Conservation (phyloP, 176 grass and related monocot genomes). For the Eleusine indica region DNA sequence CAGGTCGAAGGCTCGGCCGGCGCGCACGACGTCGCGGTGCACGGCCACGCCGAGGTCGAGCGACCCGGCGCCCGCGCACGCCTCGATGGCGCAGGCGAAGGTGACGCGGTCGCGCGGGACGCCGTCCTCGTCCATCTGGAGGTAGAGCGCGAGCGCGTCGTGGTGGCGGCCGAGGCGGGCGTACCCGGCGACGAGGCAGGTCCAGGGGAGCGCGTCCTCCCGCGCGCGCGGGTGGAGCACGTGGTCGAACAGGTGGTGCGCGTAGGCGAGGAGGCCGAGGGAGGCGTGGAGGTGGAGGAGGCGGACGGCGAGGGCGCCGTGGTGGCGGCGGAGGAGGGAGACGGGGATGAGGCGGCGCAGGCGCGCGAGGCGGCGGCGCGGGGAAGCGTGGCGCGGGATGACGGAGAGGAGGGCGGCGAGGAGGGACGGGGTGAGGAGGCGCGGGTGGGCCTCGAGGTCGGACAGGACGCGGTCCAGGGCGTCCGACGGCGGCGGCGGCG, state of each 20-base stretch:
- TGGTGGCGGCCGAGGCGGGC: constrained; percentile 43
- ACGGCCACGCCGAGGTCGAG: constrained; percentile 43
- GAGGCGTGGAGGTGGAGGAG: constrained; percentile 52
- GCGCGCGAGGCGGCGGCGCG: neutral
- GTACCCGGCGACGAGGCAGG: constrained; percentile 68
- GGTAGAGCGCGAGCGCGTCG: constrained; percentile 68
- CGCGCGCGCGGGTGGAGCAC: constrained; percentile 40
- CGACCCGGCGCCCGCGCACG: constrained; percentile 51
- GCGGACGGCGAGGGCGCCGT: constrained; percentile 29
- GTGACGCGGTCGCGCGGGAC: constrained; percentile 56
- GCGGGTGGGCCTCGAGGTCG: constrained; percentile 56
- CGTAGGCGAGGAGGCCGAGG: constrained; percentile 56
- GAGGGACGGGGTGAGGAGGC: constrained; percentile 44
- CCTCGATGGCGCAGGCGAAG: constrained; percentile 50
- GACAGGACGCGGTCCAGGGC: constrained; percentile 52
- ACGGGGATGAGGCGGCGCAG: constrained; percentile 40
- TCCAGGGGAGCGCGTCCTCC: constrained; percentile 53
- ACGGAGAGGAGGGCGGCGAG: constrained; percentile 48
- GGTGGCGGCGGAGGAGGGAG: constrained; percentile 45
- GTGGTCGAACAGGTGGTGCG: constrained; percentile 76
- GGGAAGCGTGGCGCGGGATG: constrained; percentile 30
- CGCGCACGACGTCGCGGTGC: constrained; percentile 58
- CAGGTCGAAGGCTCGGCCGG: constrained; percentile 46
- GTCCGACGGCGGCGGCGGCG: neutral
- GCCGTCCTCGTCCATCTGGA: constrained; percentile 78